Percentiles rank a stretch among this genome's conserved stretches.
phyloP scores from a whole-genome alignment of 2,329 filamentous ascomycete genomes.

The Phialocephala subalpina region DNA sequence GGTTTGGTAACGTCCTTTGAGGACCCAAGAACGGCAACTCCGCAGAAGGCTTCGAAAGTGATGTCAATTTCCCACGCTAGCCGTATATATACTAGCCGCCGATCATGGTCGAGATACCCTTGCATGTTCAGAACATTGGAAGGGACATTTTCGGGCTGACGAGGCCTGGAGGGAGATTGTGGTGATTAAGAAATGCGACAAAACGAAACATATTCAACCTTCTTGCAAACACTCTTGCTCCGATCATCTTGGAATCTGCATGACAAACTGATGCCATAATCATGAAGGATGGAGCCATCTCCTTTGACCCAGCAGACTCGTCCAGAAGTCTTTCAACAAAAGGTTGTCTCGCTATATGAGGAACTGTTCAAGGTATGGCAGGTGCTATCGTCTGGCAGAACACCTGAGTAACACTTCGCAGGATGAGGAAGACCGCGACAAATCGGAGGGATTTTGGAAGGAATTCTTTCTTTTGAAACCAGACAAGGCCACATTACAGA shows the following conservation, averaged over 20 bases:
- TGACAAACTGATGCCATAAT: conserved; percentile 38
- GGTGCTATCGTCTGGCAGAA: conserved; percentile 2
- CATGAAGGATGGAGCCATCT: conserved; percentile 78
- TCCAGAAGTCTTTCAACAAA: conserved; percentile 91
- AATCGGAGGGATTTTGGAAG: conserved; percentile 91
- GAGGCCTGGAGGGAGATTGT: conserved; percentile 14
- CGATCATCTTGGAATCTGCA: background rate
- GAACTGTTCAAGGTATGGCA: conserved; percentile 74
- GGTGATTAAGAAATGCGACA: conserved; percentile 8
- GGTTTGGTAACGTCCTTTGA: background rate
- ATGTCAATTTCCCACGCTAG: background rate
- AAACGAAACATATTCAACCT: conserved; percentile 20
- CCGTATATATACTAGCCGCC: conserved; percentile 12
- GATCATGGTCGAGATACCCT: conserved; percentile 15
- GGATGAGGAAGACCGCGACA: conserved; percentile 72
- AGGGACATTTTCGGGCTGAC: conserved; percentile 20
- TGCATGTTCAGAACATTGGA: conserved; percentile 4
- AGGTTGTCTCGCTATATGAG: conserved; percentile 91
- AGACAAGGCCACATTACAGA: conserved; percentile 73
- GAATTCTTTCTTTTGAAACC: conserved; percentile 94
- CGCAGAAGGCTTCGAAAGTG: background rate
- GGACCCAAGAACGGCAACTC: background rate
- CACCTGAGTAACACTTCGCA: conserved; percentile 46
- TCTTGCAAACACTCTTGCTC: background rate
- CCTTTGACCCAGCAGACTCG: conserved; percentile 92